A percentile compares a stretch with the other conserved stretches of the same genome.
Conservation (phyloP, 2,329 filamentous ascomycete genomes). For the Dothideomycetes sp. region DNA sequence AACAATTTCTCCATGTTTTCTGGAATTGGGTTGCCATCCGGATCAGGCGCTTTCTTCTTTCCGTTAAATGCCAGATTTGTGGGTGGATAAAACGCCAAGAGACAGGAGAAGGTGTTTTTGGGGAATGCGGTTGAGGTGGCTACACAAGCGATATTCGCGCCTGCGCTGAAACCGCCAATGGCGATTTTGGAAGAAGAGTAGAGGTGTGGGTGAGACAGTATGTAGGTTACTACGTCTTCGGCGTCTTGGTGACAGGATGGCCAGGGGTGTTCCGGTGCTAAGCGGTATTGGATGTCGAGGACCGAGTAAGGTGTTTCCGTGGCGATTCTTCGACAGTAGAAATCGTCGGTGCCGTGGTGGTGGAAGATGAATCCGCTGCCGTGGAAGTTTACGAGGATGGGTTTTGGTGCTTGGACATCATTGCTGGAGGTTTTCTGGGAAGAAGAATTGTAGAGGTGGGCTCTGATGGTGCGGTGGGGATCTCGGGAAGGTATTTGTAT, state of each 20-base stretch:
- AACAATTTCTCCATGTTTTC: conserved; percentile 22
- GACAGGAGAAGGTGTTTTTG: conserved; percentile 23
- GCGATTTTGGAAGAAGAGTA: conserved; percentile 26
- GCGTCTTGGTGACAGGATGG: conserved; percentile 34
- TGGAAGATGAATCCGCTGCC: conserved; percentile 28
- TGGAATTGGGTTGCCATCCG: conserved; percentile 18
- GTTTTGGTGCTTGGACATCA: conserved; percentile 17
- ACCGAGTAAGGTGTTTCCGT: conserved; percentile 28
- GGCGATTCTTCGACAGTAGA: conserved; percentile 30
- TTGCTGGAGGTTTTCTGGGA: conserved; percentile 2
- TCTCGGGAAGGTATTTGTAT: conserved; percentile 20
- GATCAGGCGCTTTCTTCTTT: conserved; percentile 24
- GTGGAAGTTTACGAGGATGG: conserved; percentile 28
- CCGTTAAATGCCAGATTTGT: conserved; percentile 26
- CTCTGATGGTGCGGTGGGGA: conserved; percentile 17
- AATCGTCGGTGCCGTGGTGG: conserved; percentile 32
- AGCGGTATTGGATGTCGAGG: conserved; percentile 34
- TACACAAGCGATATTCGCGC: conserved; percentile 31
- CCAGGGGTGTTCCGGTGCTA: conserved; percentile 38
- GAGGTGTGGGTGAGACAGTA: conserved; percentile 21
- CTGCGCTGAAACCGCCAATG: conserved; percentile 34
- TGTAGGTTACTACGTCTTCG: conserved; percentile 38
- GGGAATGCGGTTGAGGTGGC: conserved; percentile 25
- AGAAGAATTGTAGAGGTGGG: conserved; percentile 19
- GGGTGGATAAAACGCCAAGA: conserved; percentile 30